Evolutionary conservation across 1,284 basidiomycete genomes (phyloP), one percentile per base, ranked within the genome.

Genomic region (Coniferiporia sulphurascens): DNA sequence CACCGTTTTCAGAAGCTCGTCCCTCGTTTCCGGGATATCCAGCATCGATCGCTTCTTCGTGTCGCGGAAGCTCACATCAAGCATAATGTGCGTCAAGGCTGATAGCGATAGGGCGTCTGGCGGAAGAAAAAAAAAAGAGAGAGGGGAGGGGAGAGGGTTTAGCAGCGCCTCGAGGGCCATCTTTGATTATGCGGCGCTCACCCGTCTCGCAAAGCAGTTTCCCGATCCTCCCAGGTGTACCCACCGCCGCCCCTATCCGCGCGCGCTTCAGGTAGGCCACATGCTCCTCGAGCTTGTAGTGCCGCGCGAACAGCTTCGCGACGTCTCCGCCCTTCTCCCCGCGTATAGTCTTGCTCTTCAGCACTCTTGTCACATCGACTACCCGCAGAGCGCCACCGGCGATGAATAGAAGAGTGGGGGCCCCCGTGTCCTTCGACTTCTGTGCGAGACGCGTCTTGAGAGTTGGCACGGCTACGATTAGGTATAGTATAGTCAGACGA

Each of bases 291-390:
- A 94, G 76, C 73, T 92, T 93, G 73, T 92, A 85, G 69, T 94
- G 91, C 71, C 85, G 91, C 48, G 91, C 89, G 67, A 94, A 94
- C 36, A 92, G 78, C 70, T 94, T 94, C 34, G 87, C 91, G 45
- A 93, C 84, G 63, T 92, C 89, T 32, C 87, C 89, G 59, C 89
- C 85, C 70, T 89, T 91, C 55, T 90, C 84, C 55, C 87, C 85
- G 65, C 84, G 75, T 60, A 91, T 75, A 62, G 74, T 80, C 69
- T 79, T 85, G 71, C 84, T 80, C 70, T 81, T 89, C 62, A 93
- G 76, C 53, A 84, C 74, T 59, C 91, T 78, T 45, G 87, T 86
- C 45, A 89, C 80, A 71, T 93, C 88, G 61, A 83, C 85, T 12
- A 90, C 91, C 48, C 91, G 83, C 49, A 93, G 76, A 17, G 91